Base-by-base conservation (phyloP, 352 stramenopile species). In the Globisporangium megalacanthum region DNA sequence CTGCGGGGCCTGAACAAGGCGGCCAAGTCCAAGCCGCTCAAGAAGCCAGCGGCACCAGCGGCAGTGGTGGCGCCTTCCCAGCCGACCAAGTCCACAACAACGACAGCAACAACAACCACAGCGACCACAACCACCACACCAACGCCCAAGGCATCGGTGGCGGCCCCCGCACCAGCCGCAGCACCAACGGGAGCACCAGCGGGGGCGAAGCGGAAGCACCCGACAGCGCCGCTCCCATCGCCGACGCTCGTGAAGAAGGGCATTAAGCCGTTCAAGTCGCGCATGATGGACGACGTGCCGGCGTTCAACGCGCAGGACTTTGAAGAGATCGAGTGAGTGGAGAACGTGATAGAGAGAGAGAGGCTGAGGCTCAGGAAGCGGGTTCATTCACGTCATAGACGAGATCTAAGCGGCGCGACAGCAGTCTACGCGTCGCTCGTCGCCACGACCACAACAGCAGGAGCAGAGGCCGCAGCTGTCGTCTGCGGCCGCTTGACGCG, bases 251-350 rank as follows among this genome's bases (percentile, higher is more conserved):
- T 33, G 0, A 90, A 36, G 0, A 92, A 90, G 65, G 68, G 79
- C 36, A 89, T 84, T 50, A 83, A 84, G 57, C 66, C 80, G 14
- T 90, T 89, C 65, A 93, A 93, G 66, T 93, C 83, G 13, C 70
- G 83, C 8, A 67, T 89, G 63, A 86, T 91, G 60, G 83, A 93
- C 56, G 77, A 88, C 3, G 33, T 62, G 7, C 83, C 80, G 10
- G 52, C 49, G 8, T 93, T 93, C 58, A 44, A 54, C 29, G 80
- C 83, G 14, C 47, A 64, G 13, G 83, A 93, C 60, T 93, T 93
- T 52, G 77, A 88, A 22, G 77, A 92, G 56, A 70, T 79, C 39
- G 64, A 78, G 56, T 58, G 17, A 81, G 42, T 2, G 58, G 56
- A 33, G 62, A 65, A n/a, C 73, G 29, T 3, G 17, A 44, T 45